A percentile compares a stretch with the other conserved stretches of the same genome.
phyloP scores from a whole-genome alignment of 164 flowering plant genomes.

The Protea cynaroides region DNA sequence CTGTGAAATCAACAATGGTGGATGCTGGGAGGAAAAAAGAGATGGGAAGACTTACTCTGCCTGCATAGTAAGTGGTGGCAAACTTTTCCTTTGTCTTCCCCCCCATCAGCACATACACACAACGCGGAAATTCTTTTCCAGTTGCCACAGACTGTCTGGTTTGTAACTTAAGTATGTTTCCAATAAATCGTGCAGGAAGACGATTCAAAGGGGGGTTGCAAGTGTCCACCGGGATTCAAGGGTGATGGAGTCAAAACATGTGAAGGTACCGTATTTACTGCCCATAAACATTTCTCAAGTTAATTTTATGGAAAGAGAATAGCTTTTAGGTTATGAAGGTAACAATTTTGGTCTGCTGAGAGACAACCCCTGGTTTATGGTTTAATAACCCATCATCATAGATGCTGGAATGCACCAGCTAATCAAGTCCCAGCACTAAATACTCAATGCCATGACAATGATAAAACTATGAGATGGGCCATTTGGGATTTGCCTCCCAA shows the following conservation, averaged over 20 bases:
- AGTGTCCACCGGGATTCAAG: conserved; percentile 86
- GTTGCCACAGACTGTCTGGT: neutral
- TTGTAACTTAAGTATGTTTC: conserved; percentile 1
- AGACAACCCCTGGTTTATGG: neutral
- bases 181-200: conserved; percentile 45
- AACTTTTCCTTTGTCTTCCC: too few species aligned
- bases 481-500: too few species aligned
- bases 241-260: conserved; percentile 83
- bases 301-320: neutral
- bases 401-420: neutral
- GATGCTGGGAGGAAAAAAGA: conserved; percentile 82
- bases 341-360: neutral
- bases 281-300: neutral
- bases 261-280: conserved; percentile 52
- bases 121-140: neutral
- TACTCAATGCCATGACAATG: neutral
- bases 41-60: conserved; percentile 73
- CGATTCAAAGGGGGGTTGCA: conserved; percentile 63
- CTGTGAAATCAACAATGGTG: conserved; percentile 90
- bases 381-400: neutral
- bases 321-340: neutral
- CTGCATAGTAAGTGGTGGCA: conserved; percentile 51
- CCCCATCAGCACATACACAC: too few species aligned
- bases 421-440: neutral
- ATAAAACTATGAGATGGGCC: too few species aligned